Conservation (phyloP, 495 filamentous ascomycete genomes). For the Parathielavia hyrcaniae region DNA sequence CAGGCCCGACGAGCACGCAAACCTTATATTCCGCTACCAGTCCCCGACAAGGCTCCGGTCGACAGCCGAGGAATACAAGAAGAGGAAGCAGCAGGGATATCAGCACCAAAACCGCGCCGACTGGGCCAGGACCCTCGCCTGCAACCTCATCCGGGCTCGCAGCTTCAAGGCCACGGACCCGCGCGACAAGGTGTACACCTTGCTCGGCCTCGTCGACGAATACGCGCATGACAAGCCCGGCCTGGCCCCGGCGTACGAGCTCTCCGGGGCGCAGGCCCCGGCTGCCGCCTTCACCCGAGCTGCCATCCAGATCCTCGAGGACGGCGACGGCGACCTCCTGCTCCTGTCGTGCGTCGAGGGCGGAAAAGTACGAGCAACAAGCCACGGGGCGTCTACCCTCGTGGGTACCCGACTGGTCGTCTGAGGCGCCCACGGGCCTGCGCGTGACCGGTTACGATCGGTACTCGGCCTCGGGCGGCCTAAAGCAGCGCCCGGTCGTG, state of each 20-base stretch:
- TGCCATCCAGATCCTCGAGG: not conserved
- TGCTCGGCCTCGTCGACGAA: not conserved
- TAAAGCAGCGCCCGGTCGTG: not conserved
- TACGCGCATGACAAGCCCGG: not conserved
- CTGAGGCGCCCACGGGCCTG: not conserved
- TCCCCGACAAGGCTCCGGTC: not conserved
- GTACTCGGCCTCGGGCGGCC: not conserved
- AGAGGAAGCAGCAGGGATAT: too few species aligned
- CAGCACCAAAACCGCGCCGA: too few species aligned
- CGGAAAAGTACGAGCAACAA: not conserved
- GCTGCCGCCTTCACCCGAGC: not conserved
- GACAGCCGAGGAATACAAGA: not conserved
- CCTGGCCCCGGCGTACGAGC: not conserved
- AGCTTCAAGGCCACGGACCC: not conserved
- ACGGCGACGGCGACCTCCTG: not conserved
- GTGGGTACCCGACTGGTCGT: not conserved
- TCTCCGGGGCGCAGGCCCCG: not conserved
- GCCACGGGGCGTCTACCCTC: not conserved
- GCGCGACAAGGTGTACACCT: not conserved
- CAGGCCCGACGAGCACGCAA: not conserved
- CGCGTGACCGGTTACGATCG: not conserved
- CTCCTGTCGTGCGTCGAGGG: not conserved
- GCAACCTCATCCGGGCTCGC: not conserved
- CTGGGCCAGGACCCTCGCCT: not conserved
- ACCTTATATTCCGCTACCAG: not conserved